phyloP scores from a whole-genome alignment of 371 early-diverging fungal genomes.

The Lichtheimia corymbifera region DNA sequence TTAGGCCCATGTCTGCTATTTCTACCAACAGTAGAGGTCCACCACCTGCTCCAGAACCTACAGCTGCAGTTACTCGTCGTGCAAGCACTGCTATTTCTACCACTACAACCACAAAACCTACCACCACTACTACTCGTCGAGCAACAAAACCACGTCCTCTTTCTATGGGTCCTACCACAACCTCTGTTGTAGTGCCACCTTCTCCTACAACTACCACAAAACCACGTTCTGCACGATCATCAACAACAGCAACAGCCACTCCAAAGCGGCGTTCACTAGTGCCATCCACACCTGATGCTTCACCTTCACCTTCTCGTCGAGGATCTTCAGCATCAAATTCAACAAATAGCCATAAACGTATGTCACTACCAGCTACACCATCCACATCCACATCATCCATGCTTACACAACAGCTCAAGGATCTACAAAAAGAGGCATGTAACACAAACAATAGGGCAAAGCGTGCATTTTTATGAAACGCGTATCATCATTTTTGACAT shows the following conservation, averaged over 20 bases:
- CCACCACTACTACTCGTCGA: conserved; percentile 9
- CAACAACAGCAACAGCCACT: conserved; percentile 15
- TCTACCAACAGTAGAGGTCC: conserved; percentile 1
- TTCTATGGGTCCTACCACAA: conserved; percentile 15
- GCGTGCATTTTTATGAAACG: background rate
- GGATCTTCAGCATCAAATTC: background rate
- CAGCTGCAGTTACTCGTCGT: conserved; percentile 12
- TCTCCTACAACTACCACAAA: background rate
- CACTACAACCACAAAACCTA: conserved; percentile 12
- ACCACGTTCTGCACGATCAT: conserved; percentile 9
- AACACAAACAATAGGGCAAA: background rate
- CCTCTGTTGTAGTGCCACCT: background rate
- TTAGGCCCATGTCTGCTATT: conserved; percentile 15
- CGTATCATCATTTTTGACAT: no score
- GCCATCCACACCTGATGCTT: conserved; percentile 8
- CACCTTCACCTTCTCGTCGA: conserved; percentile 6
- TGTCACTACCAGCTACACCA: conserved; percentile 11
- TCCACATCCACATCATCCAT: conserved; percentile 13
- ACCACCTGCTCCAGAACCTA: conserved; percentile 11
- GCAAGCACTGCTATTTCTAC: background rate
- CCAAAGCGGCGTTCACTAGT: conserved; percentile 33
- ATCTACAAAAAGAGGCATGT: conserved; percentile 31
- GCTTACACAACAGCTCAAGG: conserved; percentile 17
- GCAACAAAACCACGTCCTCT: conserved; percentile 12
- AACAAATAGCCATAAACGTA: background rate